Conservation (phyloP, 257 asterid species). For the Solanum chilense region DNA sequence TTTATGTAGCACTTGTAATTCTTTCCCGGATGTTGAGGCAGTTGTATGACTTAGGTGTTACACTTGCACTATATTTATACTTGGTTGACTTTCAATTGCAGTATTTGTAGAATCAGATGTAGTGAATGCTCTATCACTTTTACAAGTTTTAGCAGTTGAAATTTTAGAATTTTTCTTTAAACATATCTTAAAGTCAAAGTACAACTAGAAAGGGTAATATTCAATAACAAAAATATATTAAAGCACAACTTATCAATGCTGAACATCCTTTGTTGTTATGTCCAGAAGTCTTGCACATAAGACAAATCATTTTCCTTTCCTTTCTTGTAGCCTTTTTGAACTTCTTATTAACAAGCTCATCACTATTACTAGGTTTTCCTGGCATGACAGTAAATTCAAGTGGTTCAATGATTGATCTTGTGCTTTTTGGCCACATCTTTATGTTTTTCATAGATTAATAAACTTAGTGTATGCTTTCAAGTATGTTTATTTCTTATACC, state of each 20-base stretch:
- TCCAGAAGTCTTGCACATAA: neutral
- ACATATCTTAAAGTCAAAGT: neutral
- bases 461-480: too few relatives aligned
- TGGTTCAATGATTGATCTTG: neutral
- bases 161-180: neutral
- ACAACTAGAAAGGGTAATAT: neutral
- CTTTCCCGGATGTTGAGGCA: too few relatives aligned
- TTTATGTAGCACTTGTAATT: neutral
- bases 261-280: neutral
- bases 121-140: neutral
- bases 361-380: neutral
- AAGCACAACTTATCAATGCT: neutral
- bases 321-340: neutral
- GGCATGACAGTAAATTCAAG: neutral
- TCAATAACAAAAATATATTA: neutral
- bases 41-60: neutral
- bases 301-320: neutral
- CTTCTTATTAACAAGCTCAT: neutral
- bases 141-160: neutral
- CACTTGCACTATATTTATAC: neutral
- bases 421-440: neutral
- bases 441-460: too few relatives aligned
- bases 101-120: neutral
- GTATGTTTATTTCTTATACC: too few relatives aligned
- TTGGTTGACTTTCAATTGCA: neutral